phyloP scores from a whole-genome alignment of 768 basidiomycete genomes.

The Suillus fuscotomentosus region DNA sequence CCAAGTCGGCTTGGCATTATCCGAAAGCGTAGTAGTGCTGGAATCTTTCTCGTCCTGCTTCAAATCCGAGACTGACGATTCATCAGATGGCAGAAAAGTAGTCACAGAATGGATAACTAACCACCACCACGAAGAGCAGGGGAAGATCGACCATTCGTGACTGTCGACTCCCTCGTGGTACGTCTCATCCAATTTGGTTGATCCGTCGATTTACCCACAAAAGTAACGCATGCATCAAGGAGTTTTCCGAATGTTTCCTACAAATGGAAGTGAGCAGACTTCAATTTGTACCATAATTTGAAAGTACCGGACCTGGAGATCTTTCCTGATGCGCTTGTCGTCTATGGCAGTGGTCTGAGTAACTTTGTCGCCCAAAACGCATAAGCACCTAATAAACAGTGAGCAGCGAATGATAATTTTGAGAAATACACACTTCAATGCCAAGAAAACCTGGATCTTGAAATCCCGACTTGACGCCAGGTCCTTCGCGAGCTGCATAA shows the following conservation, averaged over 20 bases:
- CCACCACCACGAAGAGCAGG: conserved; percentile 56
- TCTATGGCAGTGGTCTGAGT: conserved; percentile 90
- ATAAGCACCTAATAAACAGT: conserved; percentile 56
- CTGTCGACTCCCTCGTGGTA: conserved; percentile 57
- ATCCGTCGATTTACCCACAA: conserved; percentile 72
- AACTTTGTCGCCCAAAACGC: conserved; percentile 78
- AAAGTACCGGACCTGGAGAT: conserved; percentile 65
- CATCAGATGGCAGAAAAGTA: conserved; percentile 2
- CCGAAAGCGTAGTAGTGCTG: conserved; percentile 40
- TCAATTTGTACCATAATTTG: background rate
- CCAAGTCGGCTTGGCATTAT: conserved; percentile 26
- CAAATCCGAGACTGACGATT: conserved; percentile 30
- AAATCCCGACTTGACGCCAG: conserved; percentile 66
- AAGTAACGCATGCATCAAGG: conserved; percentile 73
- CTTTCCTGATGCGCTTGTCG: conserved; percentile 83
- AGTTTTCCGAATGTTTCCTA: conserved; percentile 86
- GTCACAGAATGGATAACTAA: conserved; percentile 21
- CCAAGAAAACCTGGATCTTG: conserved; percentile 67
- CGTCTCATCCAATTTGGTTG: conserved; percentile 80
- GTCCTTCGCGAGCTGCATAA: conserved; percentile 77
- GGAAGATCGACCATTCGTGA: conserved; percentile 69
- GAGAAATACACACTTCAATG: conserved; percentile 57
- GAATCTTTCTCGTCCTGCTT: conserved; percentile 65
- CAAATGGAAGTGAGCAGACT: conserved; percentile 1
- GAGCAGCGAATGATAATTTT: conserved; percentile 9